Evolutionary conservation across 208 protist species (phyloP), one percentile per base, ranked within the genome.

Genomic region (Hexamita inflata): DNA sequence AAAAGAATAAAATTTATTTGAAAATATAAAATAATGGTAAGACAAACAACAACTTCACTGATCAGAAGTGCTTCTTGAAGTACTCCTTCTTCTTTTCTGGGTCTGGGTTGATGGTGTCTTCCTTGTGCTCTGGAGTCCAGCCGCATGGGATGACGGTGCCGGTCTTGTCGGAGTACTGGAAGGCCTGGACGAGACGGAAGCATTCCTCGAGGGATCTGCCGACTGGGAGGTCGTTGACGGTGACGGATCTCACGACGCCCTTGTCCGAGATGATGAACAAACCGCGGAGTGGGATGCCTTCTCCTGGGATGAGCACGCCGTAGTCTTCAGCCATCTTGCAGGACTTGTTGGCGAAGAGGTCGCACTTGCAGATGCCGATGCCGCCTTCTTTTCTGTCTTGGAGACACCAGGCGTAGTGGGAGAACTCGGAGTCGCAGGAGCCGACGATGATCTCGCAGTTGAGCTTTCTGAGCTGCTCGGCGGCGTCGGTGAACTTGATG

Each of bases 341-440:
- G 68, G 82, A 92, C 61, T 93, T 85, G 86, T 98, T 94, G 28
- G 91, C 84, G 58, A 98, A 53, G 53, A 98, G 86, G 70, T 93
- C 92, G 78, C 96, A 91, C 35, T 91, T 85, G 80, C 96, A 92
- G 32, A 79, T 39, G 78, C 93, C 94, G 30, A 98, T 88, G 58
- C 94, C 94, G 74, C 94, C 94, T 80, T 94, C 84, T 80, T 93
- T 94, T 82, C 92, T 88, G 67, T 93, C 89, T 32, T 85, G 84
- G 65, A 89, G 87, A 73, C 89, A 89, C 92, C 92, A 98, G 49
- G 93, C 92, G 19, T 94, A 84, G 78, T 97, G 94, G n/a, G 85
- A 84, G 86, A 88, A 95, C 30, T 64, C 32, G 64, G 41, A 77
- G 75, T 80, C 82, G 28, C 29, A 40, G 28, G 57, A 70, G 34